These are phyloP conservation scores for Strigomonas galati DNA, from an alignment of 208 protist genomes.

Conservation along the genomic window DNA sequence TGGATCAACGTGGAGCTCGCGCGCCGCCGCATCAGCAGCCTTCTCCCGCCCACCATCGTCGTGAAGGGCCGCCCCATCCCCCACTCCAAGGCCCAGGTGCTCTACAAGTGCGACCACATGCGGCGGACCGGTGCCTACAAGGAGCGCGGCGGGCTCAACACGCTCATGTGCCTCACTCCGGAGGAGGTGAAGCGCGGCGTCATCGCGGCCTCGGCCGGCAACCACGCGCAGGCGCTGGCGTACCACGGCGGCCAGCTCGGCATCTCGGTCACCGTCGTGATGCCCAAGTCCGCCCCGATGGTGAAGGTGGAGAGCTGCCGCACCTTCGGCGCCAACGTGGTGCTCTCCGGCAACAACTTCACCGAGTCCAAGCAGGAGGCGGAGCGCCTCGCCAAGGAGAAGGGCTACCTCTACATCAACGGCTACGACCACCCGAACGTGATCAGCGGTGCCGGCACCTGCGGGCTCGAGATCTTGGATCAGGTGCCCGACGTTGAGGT, in stretches of 20 bases:
- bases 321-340: slow-evolving; percentile 68
- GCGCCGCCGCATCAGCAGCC: slow-evolving; percentile 30
- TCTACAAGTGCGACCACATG: slow-evolving; percentile 77
- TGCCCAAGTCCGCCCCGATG: slow-evolving; percentile 84
- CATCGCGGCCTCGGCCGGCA: slow-evolving; percentile 82
- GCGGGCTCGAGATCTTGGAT: slow-evolving; percentile 87
- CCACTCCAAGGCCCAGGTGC: slow-evolving; percentile 19
- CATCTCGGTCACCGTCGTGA: slow-evolving; percentile 88
- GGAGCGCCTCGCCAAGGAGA: slow-evolving; percentile 25
- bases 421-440: slow-evolving; percentile 85
- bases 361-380: slow-evolving; percentile 69
- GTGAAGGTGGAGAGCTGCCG: slow-evolving; percentile 81
- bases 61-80: slow-evolving; percentile 36
- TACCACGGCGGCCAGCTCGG: slow-evolving; percentile 80
- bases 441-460: slow-evolving; percentile 86
- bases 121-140: slow-evolving; percentile 84
- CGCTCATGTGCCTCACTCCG: slow-evolving; percentile 55
- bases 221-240: slow-evolving; percentile 90
- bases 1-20: slow-evolving; percentile 49
- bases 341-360: slow-evolving; percentile 72
- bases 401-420: slow-evolving; percentile 80
- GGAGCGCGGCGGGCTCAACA: slow-evolving; percentile 89
- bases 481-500: slow-evolving; percentile 80
- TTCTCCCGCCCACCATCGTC: slow-evolving; percentile 37
- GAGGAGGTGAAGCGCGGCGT: slow-evolving; percentile 72